Conservation (phyloP, 2,329 filamentous ascomycete species). For the Verticillium dahliae region DNA sequence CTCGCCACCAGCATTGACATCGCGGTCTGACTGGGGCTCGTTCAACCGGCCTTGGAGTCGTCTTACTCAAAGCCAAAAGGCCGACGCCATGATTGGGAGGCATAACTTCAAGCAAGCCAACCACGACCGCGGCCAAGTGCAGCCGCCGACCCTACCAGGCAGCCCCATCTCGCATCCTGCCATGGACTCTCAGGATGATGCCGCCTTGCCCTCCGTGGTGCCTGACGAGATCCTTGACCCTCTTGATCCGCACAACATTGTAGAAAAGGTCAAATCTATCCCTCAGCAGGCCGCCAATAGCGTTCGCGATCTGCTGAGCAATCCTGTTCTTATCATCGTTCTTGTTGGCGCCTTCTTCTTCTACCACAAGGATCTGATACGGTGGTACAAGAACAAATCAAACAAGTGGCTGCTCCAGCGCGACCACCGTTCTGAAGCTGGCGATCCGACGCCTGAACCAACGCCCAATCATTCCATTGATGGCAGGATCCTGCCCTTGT, state of each 20-base stretch:
- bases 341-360: slow-evolving; percentile 34
- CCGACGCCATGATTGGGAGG: slow-evolving; percentile 62
- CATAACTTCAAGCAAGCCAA: slow-evolving; percentile 49
- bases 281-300: slow-evolving; percentile 43
- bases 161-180: slow-evolving; percentile 19
- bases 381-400: slow-evolving; percentile 26
- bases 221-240: slow-evolving; percentile 19
- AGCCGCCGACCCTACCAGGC: slow-evolving; percentile 30
- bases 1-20: slow-evolving; percentile 41
- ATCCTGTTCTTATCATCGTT: slow-evolving; percentile 43
- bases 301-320: slow-evolving; percentile 48
- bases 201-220: slow-evolving; percentile 19
- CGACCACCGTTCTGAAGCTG: slow-evolving; percentile 13
- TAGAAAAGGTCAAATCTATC: slow-evolving; percentile 43
- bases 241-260: slow-evolving; percentile 32
- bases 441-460: slow-evolving; percentile 3
- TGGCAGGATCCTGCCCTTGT: background rate
- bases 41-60: slow-evolving; percentile 30
- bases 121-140: slow-evolving; percentile 21
- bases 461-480: slow-evolving; percentile 8
- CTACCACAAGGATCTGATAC: slow-evolving; percentile 38
- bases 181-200: slow-evolving; percentile 25
- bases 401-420: slow-evolving; percentile 15
- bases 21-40: slow-evolving; percentile 42
- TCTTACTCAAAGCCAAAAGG: slow-evolving; percentile 39